Evolutionary conservation across 345 rosid species (phyloP), one percentile per base, ranked within the genome.

Genomic region (Euphorbia tirucalli): DNA sequence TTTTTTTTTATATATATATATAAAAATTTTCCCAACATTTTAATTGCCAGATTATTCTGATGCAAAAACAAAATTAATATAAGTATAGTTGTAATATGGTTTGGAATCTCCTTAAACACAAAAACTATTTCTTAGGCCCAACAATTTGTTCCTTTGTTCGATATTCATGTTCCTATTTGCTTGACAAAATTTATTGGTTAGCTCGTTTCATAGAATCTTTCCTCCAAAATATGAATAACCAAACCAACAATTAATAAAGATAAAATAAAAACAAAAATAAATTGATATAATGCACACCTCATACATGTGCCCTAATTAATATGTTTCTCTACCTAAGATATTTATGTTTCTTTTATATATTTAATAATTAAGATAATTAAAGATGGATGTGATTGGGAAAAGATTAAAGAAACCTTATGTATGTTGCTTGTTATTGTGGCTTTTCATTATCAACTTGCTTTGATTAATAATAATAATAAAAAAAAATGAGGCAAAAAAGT

Each of bases 371-470:
- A 30, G 57, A 67, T 25, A 61, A 16, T 13, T 46, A 11, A 68
- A 39, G 31, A 59, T 55, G 67, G 16, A 48, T 19, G 44, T 11
- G 14, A 28, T 28, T 19, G 70, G 74, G n/a, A n/a, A 35, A 32
- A 66, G 28, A 58, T 41, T 22, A 8, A 49, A n/a, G 10, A 18
- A 37, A 31, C 16, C 52, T 46, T 46, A 46, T 63, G 22, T 30
- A 58, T 56, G 69, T 81, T 60, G 79, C 78, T 80, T 74, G 68
- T 59, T 72, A 68, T 30, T 69, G 66, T 69, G 60, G 66, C 44
- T 58, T 44, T 49, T 74, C 60, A 57, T 61, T 62, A 62, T 71
- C 82, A 81, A 79, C 55, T 83, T 83, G 81, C 76, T 81, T 73
- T 68, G 37, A 50, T 68, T n/a, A n/a, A n/a, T n/a, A n/a, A n/a